Conservation (phyloP, 1,139 yeast genomes). For the Lodderomyces theae region DNA sequence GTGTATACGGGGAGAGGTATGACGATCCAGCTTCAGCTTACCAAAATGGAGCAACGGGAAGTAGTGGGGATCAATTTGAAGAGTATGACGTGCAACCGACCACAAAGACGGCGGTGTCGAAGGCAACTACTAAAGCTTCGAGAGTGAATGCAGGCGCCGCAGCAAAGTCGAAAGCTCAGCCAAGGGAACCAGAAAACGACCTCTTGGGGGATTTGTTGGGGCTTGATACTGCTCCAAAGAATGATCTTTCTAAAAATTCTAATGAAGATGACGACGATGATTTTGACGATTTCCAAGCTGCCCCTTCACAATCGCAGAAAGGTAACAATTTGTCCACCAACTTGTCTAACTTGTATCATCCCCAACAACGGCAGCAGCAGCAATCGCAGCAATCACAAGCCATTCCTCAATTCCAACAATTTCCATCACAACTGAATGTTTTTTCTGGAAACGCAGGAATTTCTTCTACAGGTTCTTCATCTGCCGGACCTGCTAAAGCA, state of each 20-base stretch:
- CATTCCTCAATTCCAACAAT: constrained; percentile 15
- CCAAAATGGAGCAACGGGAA: constrained; percentile 39
- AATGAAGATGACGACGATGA: constrained; percentile 67
- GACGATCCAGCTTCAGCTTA: constrained; percentile 53
- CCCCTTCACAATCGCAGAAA: constrained; percentile 45
- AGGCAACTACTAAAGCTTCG: constrained; percentile 45
- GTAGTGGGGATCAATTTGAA: constrained; percentile 54
- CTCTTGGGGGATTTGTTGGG: constrained; percentile 56
- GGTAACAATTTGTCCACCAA: constrained; percentile 29
- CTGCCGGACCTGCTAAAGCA: constrained; percentile 33
- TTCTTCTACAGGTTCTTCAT: constrained; percentile 2
- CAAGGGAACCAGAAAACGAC: constrained; percentile 30
- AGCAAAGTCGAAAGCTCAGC: constrained; percentile 15
- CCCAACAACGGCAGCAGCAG: constrained; percentile 15
- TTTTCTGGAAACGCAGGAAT: constrained; percentile 7
- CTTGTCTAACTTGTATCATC: constrained; percentile 39
- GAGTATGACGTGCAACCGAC: constrained; percentile 58
- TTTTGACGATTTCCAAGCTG: constrained; percentile 91
- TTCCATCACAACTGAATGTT: constrained; percentile 13
- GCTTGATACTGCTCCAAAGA: constrained; percentile 34
- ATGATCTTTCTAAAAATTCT: neutral
- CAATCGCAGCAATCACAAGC: constrained; percentile 18
- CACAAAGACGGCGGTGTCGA: constrained; percentile 21
- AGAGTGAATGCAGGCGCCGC: constrained; percentile 35
- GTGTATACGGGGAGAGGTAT: constrained; percentile 69